Percentiles rank a stretch among this genome's conserved stretches.
phyloP scores from a whole-genome alignment of 2,329 filamentous ascomycete species.

The Claviceps sp. region DNA sequence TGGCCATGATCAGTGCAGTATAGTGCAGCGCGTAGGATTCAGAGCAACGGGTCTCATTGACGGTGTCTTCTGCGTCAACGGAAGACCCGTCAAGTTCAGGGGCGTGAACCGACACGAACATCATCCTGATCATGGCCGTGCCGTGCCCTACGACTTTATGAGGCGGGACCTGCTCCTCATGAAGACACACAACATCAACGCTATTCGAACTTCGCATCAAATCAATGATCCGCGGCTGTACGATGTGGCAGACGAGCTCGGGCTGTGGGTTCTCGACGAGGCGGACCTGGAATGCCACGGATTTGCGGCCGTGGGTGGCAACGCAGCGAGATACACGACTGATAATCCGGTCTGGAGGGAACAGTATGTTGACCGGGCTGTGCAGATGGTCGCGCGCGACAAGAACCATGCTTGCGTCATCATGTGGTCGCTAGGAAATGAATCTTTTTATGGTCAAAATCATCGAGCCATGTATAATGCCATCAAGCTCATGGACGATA shows the following conservation, averaged over 20 bases:
- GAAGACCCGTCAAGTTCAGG: conserved; percentile 47
- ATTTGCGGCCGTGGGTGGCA: conserved; percentile 27
- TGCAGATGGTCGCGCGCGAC: conserved; percentile 47
- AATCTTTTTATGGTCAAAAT: conserved; percentile 56
- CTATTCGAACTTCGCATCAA: conserved; percentile 55
- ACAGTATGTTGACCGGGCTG: conserved; percentile 53
- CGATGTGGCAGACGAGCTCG: conserved; percentile 48
- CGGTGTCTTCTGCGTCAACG: conserved; percentile 51
- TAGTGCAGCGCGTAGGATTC: conserved; percentile 49
- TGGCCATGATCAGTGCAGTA: conserved; percentile 15
- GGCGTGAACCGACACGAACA: conserved; percentile 63
- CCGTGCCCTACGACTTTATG: conserved; percentile 48
- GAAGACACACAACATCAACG: conserved; percentile 58
- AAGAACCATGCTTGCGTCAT: conserved; percentile 51
- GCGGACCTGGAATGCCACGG: conserved; percentile 42
- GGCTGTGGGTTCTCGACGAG: conserved; percentile 49
- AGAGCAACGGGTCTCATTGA: conserved; percentile 46
- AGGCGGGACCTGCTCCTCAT: conserved; percentile 48
- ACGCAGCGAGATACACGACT: conserved; percentile 31
- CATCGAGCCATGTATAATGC: conserved; percentile 54
- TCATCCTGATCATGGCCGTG: conserved; percentile 46
- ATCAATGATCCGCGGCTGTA: conserved; percentile 47
- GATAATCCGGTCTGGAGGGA: conserved; percentile 48
- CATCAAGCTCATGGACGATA: conserved; percentile 42
- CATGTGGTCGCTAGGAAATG: conserved; percentile 61